These are phyloP conservation scores for Carex arenaria DNA, from an alignment of 202 grass and related monocot genomes.

Conservation along the genomic window DNA sequence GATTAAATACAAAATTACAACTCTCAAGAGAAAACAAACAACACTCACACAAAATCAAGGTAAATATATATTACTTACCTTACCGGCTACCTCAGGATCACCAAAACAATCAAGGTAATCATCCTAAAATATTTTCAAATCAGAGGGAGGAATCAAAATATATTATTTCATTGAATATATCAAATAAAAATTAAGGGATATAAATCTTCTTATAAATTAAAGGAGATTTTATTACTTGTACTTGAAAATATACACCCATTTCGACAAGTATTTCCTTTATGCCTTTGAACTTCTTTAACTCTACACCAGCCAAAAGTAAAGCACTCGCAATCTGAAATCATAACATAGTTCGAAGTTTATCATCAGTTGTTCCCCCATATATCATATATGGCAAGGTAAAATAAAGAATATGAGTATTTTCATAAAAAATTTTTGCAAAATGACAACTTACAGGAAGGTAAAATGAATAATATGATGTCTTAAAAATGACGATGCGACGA, in stretches of 20 bases:
- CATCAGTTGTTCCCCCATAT: neutral
- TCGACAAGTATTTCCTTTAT: slow-evolving; percentile 59
- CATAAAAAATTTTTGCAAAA: neutral
- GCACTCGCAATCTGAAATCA: slow-evolving; percentile 50
- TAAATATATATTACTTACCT: slow-evolving; percentile 27
- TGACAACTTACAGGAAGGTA: slow-evolving; percentile 49
- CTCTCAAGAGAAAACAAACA: neutral
- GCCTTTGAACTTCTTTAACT: slow-evolving; percentile 43
- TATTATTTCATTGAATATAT: neutral
- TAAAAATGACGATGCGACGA: slow-evolving; percentile 60
- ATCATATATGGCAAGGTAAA: neutral
- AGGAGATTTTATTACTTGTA: slow-evolving; percentile 42
- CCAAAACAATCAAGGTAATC: slow-evolving; percentile 82
- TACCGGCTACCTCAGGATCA: slow-evolving; percentile 50
- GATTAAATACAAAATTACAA: neutral
- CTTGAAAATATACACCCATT: slow-evolving; percentile 80
- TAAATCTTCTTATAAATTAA: neutral
- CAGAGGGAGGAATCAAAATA: neutral
- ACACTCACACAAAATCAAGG: neutral
- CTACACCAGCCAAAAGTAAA: slow-evolving; percentile 47
- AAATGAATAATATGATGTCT: slow-evolving; percentile 67
- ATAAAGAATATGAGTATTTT: too few species aligned
- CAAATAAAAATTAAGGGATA: slow-evolving; percentile 8
- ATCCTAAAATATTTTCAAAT: slow-evolving; percentile 31
- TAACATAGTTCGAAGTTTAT: neutral